Evolutionary conservation across 164 flowering plant species (phyloP), one percentile per base, ranked within the genome.

Genomic region (Dillenia turbinata): DNA sequence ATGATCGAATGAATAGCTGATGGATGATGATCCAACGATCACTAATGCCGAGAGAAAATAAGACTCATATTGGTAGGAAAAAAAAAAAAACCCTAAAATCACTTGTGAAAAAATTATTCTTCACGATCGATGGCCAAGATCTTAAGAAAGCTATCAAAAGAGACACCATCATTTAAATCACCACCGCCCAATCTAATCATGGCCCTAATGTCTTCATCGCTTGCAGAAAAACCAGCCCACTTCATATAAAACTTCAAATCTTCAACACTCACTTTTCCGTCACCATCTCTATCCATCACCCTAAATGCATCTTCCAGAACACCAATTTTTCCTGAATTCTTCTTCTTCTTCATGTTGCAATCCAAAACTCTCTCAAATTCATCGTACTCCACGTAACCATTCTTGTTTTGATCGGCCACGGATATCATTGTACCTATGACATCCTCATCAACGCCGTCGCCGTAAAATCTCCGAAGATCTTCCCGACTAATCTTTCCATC

Each of bases 401-500:
- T 74, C 17, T 70, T 71, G 78, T 94, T 79, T 8, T 64, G 64
- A 44, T 91, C 98, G 1, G 98, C 97, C 44, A 73, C 75, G 2
- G 80, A 64, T 2, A 94, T 94, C 99, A 94, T 91, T 44, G 89
- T 50, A 17, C 78, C 81, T 40, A 91, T 89, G 9, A 74, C 73
- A 4, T 81, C 91, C 0, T 86, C 95, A 13, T 64, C 77, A 10
- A 67, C 67, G 0, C 44, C 19, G 9, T 63, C 47, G 15, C 72
- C 57, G 81, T 85, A 88, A 66, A 88, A 85, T 1, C 74, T 14
- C 1, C 76, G 75, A 44, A 94, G 89, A 33, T 94, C 99, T 49
- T 88, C 84, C n/a, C 49, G 24, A 81, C 96, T 83, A 50, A 94
- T 94, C 69, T 76, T 85, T 2, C 99, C 97, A 69, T 94, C 99